Base-by-base conservation (phyloP, 805 yeast species). In the Pichia nakasei region DNA sequence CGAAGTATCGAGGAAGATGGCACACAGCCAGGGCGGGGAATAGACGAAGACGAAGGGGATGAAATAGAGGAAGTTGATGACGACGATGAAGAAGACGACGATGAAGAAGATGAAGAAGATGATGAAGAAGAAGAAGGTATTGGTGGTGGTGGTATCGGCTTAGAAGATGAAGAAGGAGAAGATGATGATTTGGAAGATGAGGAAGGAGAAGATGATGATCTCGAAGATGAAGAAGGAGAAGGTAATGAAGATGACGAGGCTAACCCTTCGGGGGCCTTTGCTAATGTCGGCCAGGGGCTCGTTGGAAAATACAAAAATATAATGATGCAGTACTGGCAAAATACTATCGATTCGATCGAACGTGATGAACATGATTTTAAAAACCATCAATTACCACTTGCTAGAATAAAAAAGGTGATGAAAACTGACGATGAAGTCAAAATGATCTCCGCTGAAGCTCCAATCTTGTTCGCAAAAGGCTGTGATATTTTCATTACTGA, bases 381-480 rank as follows among this genome's bases (percentile, higher is more conserved):
- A 61, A 85, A 86, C 52, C 97, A 93, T 60, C 96, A 89, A 50
- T 69, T 93, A 49, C 99, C 99, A 17, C 70, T 93, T 44, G 98
- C 98, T 5, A 74, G 99, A 53, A 93, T 93, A 55, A 91, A 93
- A 59, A 91, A 91, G 62, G 97, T 91, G 35, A 91, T 91, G 97
- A 91, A 91, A 61, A 89, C 97, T 0, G 97, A 91, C 60, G 95
- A 87, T 59, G 97, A 91, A 51, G 97, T 93, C 34, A 77, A 88
- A 51, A 93, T 93, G 99, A 93, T 93, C 45, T 80, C 93, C 50
- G 97, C 98, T 3, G 99, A 93, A 66, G 97, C 97, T 1, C 98
- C 99, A 2, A 88, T 93, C 29, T 65, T 93, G 48, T 93, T 93
- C 67, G 97, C 98, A 38, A 93, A 93, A 63, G 97, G 97, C 1